Evolutionary conservation across 1,139 yeast genomes (phyloP), one percentile per base, ranked within the genome.

Genomic region (Hyphopichia pseudoburtonii): DNA sequence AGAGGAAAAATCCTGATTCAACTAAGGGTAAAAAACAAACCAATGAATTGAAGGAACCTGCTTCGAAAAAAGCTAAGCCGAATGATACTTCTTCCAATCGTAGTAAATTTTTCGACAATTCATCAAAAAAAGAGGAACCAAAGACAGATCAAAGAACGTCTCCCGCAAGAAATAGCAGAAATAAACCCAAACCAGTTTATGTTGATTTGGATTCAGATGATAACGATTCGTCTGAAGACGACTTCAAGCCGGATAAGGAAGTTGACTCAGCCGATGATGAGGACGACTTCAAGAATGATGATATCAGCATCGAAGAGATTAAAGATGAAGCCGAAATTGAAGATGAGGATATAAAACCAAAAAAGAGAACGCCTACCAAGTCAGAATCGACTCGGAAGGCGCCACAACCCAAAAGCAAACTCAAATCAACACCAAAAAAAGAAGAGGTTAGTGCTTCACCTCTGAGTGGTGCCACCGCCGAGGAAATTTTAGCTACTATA

Each of bases 401-500:
- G 18, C 22, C 28, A 27, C 17, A 4, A 8, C 28, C 6, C 1
- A 35, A 37, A 23, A 35, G 33, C 19, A 8, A 22, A 21, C 15
- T 28, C 3, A 23, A 14, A 23, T 12, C 41, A 18, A 12, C 34
- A 7, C 33, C 37, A 30, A 34, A 31, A 31, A 22, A 4, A 26
- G 5, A 26, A n/a, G 15, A 15, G 12, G 28, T 8, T 6, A 5
- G 9, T 11, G n/a, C 17, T 11, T 6, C 17, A 17, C n/a, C 16
- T 17, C 5, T 5, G 12, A 24, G n/a, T 10, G 31, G 23, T 17
- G 16, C 8, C 3, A 17, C 74, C 3, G 87, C 85, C 0, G 73
- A 68, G 21, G 80, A 78, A 2, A 62, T 86, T 2, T 64, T 86
- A 27, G 67, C 76, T 5, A 57, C 64, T 4, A 82, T 86, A 36